Percentiles rank a stretch among this genome's conserved stretches.
Evolutionary conservation across 495 filamentous ascomycete species (phyloP).

Genomic region (Friedmanniomyces endolithicus): DNA sequence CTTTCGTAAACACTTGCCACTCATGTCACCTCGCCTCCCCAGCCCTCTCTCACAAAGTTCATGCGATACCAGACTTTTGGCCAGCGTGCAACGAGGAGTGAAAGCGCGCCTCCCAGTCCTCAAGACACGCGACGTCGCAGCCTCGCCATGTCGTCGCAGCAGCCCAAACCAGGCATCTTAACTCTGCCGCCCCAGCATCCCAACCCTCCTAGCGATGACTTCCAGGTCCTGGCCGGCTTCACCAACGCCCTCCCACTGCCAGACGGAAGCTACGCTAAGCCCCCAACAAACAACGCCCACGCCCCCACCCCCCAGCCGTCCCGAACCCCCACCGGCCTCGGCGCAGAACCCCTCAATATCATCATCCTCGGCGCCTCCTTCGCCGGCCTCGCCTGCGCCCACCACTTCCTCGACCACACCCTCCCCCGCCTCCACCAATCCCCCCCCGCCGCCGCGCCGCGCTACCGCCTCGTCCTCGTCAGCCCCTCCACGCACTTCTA

Average conservation of each 20-base stretch:
- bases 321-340: constrained; percentile 4
- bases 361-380: constrained; percentile 54
- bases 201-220: neutral
- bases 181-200: neutral
- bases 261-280: neutral
- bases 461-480: constrained; percentile 41
- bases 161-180: neutral
- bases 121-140: neutral
- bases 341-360: constrained; percentile 28
- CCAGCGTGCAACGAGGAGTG: neutral
- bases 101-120: neutral
- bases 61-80: neutral
- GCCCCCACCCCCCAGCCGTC: neutral
- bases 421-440: constrained; percentile 27
- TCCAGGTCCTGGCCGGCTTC: neutral
- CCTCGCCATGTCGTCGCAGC: neutral
- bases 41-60: neutral
- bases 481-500: constrained; percentile 41
- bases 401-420: constrained; percentile 43
- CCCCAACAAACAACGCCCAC: neutral
- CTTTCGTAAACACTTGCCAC: neutral
- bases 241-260: neutral
- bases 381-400: constrained; percentile 46
- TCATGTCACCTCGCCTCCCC: neutral
- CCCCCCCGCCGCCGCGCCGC: constrained; percentile 28